Percentiles rank a stretch among this genome's conserved stretches.
Conservation (phyloP, 2,329 filamentous ascomycete genomes). For the Hypoxylon sp. region DNA sequence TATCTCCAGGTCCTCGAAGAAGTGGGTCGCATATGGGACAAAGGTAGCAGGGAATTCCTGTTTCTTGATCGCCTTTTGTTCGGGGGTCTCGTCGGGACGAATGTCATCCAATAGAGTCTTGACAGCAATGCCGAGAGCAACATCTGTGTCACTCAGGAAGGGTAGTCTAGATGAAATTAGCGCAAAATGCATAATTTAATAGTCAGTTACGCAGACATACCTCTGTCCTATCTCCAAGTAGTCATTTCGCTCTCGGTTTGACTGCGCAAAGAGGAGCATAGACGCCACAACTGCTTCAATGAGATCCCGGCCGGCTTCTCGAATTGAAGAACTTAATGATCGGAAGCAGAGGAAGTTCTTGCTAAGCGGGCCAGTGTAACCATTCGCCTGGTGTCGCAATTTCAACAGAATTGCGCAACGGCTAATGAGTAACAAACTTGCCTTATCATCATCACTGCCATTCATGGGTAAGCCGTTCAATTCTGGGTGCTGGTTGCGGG, state of each 20-base stretch:
- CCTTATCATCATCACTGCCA: slow-evolving; percentile 79
- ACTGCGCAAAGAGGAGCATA: slow-evolving; percentile 85
- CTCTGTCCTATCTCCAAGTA: slow-evolving; percentile 78
- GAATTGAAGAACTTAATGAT: slow-evolving; percentile 84
- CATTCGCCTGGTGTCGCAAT: slow-evolving; percentile 85
- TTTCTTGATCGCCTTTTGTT: slow-evolving; percentile 62
- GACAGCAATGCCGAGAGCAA: slow-evolving; percentile 82
- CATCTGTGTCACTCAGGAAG: slow-evolving; percentile 78
- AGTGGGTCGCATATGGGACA: slow-evolving; percentile 71
- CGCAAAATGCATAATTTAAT: slow-evolving; percentile 19
- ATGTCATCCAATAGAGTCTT: slow-evolving; percentile 85
- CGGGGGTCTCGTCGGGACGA: slow-evolving; percentile 68
- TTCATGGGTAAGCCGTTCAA: slow-evolving; percentile 70
- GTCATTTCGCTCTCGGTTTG: slow-evolving; percentile 77
- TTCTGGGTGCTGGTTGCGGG: slow-evolving; percentile 71
- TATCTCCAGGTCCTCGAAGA: slow-evolving; percentile 72
- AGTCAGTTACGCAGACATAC: slow-evolving; percentile 60
- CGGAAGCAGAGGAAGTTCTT: slow-evolving; percentile 90
- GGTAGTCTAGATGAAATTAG: slow-evolving; percentile 67
- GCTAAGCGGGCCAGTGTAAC: slow-evolving; percentile 94
- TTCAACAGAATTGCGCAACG: slow-evolving; percentile 87
- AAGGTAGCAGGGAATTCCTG: slow-evolving; percentile 66
- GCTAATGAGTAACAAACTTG: slow-evolving; percentile 84
- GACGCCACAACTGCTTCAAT: slow-evolving; percentile 85
- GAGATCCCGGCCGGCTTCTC: slow-evolving; percentile 84